Conservation (phyloP, 306 rosid species). For the Amphicarpaea edgeworthii region DNA sequence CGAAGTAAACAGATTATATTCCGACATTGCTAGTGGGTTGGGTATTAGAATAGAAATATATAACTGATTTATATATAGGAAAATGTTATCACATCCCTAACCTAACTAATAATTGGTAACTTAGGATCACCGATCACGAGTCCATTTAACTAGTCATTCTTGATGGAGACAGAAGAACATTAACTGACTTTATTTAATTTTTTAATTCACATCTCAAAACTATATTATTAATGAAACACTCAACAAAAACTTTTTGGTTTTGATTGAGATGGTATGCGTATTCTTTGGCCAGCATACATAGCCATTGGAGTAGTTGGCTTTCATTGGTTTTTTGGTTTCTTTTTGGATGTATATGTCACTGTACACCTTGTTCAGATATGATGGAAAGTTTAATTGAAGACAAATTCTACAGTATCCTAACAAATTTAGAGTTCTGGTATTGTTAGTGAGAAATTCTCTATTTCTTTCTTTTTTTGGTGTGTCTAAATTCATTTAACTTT, state of each 20-base stretch:
- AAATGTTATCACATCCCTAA: conserved; percentile 6
- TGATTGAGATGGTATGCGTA: too few species aligned
- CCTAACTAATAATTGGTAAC: conserved; percentile 15
- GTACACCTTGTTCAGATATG: too few species aligned
- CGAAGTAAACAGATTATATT: background rate
- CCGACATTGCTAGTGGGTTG: background rate
- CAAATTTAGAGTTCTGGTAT: background rate
- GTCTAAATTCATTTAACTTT: background rate
- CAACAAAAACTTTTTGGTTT: too few species aligned
- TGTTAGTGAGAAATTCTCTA: background rate
- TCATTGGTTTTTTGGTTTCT: too few species aligned
- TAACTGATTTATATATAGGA: background rate
- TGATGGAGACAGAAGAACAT: conserved; percentile 13
- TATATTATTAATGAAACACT: background rate
- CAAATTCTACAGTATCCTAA: background rate
- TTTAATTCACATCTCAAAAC: background rate
- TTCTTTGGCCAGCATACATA: too few species aligned
- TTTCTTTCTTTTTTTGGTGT: background rate
- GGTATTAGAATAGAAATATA: background rate
- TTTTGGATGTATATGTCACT: too few species aligned
- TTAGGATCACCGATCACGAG: conserved; percentile 1
- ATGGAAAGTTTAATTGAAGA: background rate
- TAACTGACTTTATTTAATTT: background rate
- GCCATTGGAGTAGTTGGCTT: too few species aligned
- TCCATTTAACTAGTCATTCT: conserved; percentile 17